Base-by-base conservation (phyloP, 495 filamentous ascomycete genomes). In the Penicillium odoratum region DNA sequence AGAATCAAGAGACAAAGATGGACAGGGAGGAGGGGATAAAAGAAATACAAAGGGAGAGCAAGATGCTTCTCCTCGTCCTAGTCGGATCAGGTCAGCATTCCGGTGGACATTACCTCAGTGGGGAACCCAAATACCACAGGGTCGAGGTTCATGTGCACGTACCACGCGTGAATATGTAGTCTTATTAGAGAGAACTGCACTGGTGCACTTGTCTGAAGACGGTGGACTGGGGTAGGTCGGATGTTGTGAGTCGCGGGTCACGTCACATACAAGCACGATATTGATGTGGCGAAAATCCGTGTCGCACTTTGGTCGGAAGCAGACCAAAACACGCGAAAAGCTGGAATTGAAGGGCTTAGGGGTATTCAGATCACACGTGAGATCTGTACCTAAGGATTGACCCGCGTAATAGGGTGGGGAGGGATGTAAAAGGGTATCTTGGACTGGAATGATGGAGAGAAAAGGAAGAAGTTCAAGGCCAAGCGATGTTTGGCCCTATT, bases 401-500 rank as follows among this genome's bases (percentile, higher is more conserved):
- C 48, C 53, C 56, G 40, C 45, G 36, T n/a, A 30, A 45, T 45
- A 58, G 43, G 42, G 51, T 34, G 7, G 52, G 57, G 51, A 60
- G 57, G 60, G 58, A 52, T 51, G 57, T 48, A 49, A 60, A 44
- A 68, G 64, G 69, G 69, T 66, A 69, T 71, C 71, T 68, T 69
- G 69, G 75, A 69, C 69, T 71, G 70, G 69, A 69, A 68, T 65
- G 66, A 66, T 66, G 64, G 54, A 63, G 60, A 62, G 66, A 69
- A 71, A 65, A 68, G 71, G 71, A 65, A 71, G 70, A 68, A 73
- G 71, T 59, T 68, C 67, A 75, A 70, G 70, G 69, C 65, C 72
- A 73, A 72, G 68, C 62, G 70, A 74, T 78, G 74, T 78, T 78
- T 78, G 76, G 76, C 74, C 74, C 74, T 74, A 77, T 57, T 71